phyloP scores from a whole-genome alignment of 768 basidiomycete species.

The Tylopilus subfusipes region DNA sequence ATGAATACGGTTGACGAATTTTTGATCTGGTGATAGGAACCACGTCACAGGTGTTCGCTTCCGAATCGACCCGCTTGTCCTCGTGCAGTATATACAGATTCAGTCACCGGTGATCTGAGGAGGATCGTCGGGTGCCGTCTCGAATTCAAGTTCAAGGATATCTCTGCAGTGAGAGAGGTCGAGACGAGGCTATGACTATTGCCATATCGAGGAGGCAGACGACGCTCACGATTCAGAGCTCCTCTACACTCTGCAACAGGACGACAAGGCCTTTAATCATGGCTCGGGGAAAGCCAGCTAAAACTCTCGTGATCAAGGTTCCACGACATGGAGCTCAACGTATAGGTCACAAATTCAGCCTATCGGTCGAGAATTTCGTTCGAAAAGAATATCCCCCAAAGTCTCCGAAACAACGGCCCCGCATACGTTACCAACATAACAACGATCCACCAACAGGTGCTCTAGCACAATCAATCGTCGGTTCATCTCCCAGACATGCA shows the following conservation, averaged over 20 bases:
- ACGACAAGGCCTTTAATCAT: slow-evolving; percentile 6
- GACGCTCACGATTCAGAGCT: not conserved
- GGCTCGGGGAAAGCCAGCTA: slow-evolving; percentile 46
- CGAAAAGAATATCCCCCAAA: slow-evolving; percentile 46
- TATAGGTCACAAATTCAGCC: slow-evolving; percentile 58
- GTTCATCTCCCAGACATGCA: slow-evolving; percentile 25
- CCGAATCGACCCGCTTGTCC: not conserved
- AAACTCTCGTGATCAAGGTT: slow-evolving; percentile 59
- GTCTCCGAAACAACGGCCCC: slow-evolving; percentile 39
- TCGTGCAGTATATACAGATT: too few species aligned
- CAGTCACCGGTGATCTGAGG: too few species aligned
- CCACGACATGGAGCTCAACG: slow-evolving; percentile 75
- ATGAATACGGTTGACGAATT: not conserved
- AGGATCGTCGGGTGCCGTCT: not conserved
- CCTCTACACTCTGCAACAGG: not conserved
- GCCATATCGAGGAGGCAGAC: slow-evolving; percentile 12
- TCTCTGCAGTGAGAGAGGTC: too few species aligned
- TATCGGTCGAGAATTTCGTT: slow-evolving; percentile 56
- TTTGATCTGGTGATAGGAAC: not conserved
- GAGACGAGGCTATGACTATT: not conserved
- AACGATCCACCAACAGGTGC: slow-evolving; percentile 42
- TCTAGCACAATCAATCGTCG: slow-evolving; percentile 62
- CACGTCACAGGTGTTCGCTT: slow-evolving; percentile 7
- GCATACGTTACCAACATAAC: slow-evolving; percentile 50
- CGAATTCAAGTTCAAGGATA: not conserved